Evolutionary conservation across 345 rosid genomes (phyloP).

Genomic region (Pugionium cornutum): DNA sequence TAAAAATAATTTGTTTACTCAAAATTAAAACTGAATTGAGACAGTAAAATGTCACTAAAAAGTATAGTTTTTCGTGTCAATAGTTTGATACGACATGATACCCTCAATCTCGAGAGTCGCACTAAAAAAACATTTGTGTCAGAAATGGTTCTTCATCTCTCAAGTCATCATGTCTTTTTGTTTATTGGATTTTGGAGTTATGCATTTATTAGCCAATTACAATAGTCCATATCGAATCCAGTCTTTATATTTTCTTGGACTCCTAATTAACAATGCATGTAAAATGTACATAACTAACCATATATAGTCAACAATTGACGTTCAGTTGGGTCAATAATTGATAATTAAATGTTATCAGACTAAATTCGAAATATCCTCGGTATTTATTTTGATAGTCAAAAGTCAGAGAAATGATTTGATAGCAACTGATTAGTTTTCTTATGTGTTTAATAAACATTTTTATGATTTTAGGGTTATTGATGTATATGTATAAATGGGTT

Average conservation of each 20-base stretch:
- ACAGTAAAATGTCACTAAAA: not conserved
- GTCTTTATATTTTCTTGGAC: not conserved
- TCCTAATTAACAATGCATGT: not conserved
- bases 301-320: constrained; percentile 7
- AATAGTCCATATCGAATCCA: not conserved
- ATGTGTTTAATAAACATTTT: not conserved
- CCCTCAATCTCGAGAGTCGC: constrained; percentile 13
- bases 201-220: constrained; percentile 25
- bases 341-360: not conserved
- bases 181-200: constrained; percentile 34
- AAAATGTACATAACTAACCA: constrained; percentile 7
- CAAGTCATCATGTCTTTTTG: constrained; percentile 23
- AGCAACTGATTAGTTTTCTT: not conserved
- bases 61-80: not conserved
- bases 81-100: constrained; percentile 30
- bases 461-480: not conserved
- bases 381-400: not conserved
- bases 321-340: not conserved
- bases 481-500: not conserved
- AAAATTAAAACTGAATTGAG: not conserved
- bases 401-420: not conserved
- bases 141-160: constrained; percentile 35
- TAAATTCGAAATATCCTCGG: not conserved
- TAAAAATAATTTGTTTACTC: too few relatives aligned
- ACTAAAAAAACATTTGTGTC: constrained; percentile 34